Conservation (phyloP, 257 asterid species). For the Primulina tabacum region DNA sequence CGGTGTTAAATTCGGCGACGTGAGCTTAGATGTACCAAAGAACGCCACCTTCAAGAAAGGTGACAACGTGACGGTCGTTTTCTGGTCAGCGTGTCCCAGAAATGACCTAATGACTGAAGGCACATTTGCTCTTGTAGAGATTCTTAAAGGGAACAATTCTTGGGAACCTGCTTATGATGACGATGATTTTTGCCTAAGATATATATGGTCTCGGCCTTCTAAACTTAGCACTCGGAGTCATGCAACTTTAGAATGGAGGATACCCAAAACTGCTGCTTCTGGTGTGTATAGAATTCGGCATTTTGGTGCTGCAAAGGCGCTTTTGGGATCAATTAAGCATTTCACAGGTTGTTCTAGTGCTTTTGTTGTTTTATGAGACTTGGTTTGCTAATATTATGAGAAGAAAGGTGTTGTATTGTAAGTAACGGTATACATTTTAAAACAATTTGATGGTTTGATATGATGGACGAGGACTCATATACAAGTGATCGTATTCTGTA, state of each 20-base stretch:
- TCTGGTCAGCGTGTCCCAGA: slow-evolving; percentile 90
- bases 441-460: no score
- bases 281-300: slow-evolving; percentile 86
- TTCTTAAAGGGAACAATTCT: slow-evolving; percentile 52
- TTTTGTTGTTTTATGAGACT: slow-evolving; percentile 60
- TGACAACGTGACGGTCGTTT: slow-evolving; percentile 59
- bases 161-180: slow-evolving; percentile 91
- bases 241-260: slow-evolving; percentile 75
- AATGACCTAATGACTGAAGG: slow-evolving; percentile 98
- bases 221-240: slow-evolving; percentile 72
- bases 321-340: slow-evolving; percentile 69
- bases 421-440: no score
- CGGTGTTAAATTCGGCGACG: slow-evolving; percentile 67
- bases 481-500: no score
- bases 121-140: slow-evolving; percentile 88
- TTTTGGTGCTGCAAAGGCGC: slow-evolving; percentile 84
- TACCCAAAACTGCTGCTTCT: slow-evolving; percentile 62
- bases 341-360: slow-evolving; percentile 88
- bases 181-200: slow-evolving; percentile 82
- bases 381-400: not conserved
- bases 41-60: slow-evolving; percentile 69
- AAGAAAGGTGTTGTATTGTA: not conserved
- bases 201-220: slow-evolving; percentile 83
- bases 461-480: no score
- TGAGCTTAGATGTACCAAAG: slow-evolving; percentile 61